Evolutionary conservation across 306 rosid species (phyloP).

Genomic region (Castanopsis chinensis): DNA sequence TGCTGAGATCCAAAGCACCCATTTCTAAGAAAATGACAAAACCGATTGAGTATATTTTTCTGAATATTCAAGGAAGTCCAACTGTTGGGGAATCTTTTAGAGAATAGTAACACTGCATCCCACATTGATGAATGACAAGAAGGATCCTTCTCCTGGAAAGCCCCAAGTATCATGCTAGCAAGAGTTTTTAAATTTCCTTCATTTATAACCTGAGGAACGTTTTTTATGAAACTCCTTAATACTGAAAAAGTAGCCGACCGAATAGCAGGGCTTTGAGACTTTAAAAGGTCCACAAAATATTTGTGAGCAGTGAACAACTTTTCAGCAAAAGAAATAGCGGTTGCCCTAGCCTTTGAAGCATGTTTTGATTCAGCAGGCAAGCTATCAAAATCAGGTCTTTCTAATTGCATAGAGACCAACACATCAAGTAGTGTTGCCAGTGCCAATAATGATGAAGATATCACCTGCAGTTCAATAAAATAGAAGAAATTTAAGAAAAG

Average conservation of each 20-base stretch:
- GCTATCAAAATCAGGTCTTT: conserved; percentile 53
- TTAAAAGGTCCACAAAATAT: conserved; percentile 59
- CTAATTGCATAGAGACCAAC: conserved; percentile 51
- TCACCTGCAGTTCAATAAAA: conserved; percentile 57
- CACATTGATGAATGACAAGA: conserved; percentile 88
- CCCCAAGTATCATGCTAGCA: conserved; percentile 74
- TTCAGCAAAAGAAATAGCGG: conserved; percentile 76
- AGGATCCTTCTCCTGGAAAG: conserved; percentile 87
- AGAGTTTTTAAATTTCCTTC: conserved; percentile 70
- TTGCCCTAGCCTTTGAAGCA: conserved; percentile 68
- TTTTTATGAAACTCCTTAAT: conserved; percentile 71
- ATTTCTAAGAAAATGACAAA: conserved; percentile 84
- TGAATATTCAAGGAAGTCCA: conserved; percentile 80
- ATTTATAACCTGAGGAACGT: conserved; percentile 67
- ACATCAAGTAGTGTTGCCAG: conserved; percentile 91
- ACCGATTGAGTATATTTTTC: conserved; percentile 64
- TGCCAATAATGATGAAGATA: conserved; percentile 84
- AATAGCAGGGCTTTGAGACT: conserved; percentile 67
- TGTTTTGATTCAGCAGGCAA: conserved; percentile 59
- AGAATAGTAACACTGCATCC: conserved; percentile 80
- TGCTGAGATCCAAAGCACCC: conserved; percentile 92
- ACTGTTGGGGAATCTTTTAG: conserved; percentile 68
- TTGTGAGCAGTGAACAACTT: conserved; percentile 73
- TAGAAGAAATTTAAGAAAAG: conserved; percentile 17
- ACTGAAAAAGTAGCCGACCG: conserved; percentile 82